Conservation (phyloP, 441 rosid genomes). For the Populus hybrid region DNA sequence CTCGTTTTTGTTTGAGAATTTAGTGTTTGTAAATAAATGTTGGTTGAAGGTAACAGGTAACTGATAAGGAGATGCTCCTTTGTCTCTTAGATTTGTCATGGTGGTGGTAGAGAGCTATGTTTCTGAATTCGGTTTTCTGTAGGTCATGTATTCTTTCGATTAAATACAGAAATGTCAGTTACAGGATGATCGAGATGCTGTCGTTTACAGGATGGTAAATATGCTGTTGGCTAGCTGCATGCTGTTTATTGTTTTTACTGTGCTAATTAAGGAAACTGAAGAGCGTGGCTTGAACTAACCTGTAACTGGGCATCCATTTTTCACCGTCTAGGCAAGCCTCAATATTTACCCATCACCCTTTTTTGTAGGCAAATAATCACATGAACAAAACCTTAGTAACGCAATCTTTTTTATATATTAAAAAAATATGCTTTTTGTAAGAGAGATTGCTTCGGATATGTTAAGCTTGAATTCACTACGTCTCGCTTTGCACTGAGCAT, state of each 20-base stretch:
- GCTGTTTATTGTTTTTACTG: background rate
- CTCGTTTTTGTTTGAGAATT: constrained; percentile 4
- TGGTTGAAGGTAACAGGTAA: too few relatives aligned
- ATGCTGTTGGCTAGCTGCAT: background rate
- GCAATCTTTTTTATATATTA: too few relatives aligned
- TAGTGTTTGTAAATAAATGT: too few relatives aligned
- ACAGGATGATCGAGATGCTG: too few relatives aligned
- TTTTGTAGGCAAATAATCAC: background rate
- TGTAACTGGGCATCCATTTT: too few relatives aligned
- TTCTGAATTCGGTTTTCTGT: background rate
- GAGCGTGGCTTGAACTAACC: too few relatives aligned
- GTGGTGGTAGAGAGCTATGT: background rate
- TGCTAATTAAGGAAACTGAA: background rate
- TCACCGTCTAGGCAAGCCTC: too few relatives aligned
- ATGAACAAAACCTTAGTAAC: background rate
- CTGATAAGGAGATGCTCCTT: background rate
- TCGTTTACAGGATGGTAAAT: background rate
- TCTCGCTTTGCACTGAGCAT: background rate
- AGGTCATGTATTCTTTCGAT: background rate
- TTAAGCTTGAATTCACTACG: background rate
- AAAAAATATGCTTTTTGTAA: too few relatives aligned
- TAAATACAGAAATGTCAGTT: background rate
- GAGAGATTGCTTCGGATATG: background rate
- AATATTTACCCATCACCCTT: background rate
- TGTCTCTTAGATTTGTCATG: constrained; percentile 2